Evolutionary conservation across 2,329 filamentous ascomycete genomes (phyloP).

Genomic region (Arthroderma sp.): DNA sequence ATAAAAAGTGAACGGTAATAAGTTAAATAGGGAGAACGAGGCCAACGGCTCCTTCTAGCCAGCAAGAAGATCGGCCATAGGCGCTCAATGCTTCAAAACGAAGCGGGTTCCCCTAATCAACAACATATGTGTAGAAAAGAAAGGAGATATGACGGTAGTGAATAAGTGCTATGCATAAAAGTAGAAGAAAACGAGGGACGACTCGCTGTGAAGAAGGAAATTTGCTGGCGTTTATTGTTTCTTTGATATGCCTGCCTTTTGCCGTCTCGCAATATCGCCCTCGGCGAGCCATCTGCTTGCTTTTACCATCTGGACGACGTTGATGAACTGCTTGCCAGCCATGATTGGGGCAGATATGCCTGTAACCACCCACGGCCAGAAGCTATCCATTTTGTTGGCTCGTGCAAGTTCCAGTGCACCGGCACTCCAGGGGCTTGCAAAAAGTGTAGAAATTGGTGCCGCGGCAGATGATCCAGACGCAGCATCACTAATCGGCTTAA

Average conservation of each 20-base stretch:
- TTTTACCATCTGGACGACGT: conserved; percentile 85
- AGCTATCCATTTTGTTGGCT: conserved; percentile 82
- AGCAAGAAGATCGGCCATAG: no score
- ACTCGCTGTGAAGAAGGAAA: no score
- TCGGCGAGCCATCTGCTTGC: conserved; percentile 86
- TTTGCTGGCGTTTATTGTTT: conserved; percentile 13
- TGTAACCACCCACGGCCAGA: conserved; percentile 66
- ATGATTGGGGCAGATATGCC: conserved; percentile 74
- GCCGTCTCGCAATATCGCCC: conserved; percentile 62
- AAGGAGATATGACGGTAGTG: no score
- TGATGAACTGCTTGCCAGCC: conserved; percentile 84
- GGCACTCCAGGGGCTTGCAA: conserved; percentile 81
- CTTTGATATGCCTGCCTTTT: conserved; percentile 28
- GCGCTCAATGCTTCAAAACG: no score
- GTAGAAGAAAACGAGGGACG: no score
- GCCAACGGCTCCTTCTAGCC: no score
- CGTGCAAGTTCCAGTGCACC: conserved; percentile 83
- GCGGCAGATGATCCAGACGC: conserved; percentile 48
- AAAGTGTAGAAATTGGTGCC: conserved; percentile 58
- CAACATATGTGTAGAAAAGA: no score
- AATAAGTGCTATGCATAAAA: no score
- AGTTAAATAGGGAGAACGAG: background rate
- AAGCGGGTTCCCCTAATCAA: no score
- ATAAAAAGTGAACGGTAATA: background rate
- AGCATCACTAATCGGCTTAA: conserved; percentile 45